Evolutionary conservation across 768 basidiomycete species (phyloP).

Genomic region (Termitomyces sp.): DNA sequence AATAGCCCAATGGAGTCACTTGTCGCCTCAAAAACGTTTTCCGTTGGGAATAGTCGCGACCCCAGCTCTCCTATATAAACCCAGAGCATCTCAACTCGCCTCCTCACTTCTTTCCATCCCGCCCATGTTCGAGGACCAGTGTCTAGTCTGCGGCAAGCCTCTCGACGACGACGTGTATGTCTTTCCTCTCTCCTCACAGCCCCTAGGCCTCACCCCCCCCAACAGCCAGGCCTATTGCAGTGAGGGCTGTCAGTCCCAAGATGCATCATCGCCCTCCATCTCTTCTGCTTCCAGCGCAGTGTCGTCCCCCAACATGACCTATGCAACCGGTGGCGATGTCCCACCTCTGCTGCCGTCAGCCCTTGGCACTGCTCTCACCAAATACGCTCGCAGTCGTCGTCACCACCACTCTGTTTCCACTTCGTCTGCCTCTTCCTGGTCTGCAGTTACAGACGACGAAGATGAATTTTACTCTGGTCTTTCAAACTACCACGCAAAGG

Average conservation of each 20-base stretch:
- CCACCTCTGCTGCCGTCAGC: constrained; percentile 63
- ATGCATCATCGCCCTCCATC: constrained; percentile 61
- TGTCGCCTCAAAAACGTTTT: constrained; percentile 28
- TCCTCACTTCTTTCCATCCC: constrained; percentile 7
- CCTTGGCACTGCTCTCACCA: constrained; percentile 49
- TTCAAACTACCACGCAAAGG: constrained; percentile 25
- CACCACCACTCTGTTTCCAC: constrained; percentile 54
- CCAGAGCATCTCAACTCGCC: constrained; percentile 5
- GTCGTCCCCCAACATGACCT: constrained; percentile 59
- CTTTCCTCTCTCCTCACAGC: constrained; percentile 11
- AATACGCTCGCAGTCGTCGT: constrained; percentile 34
- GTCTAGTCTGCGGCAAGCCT: constrained; percentile 65
- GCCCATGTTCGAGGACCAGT: constrained; percentile 75
- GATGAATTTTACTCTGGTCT: constrained; percentile 38
- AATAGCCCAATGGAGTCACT: constrained; percentile 25
- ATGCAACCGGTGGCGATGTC: constrained; percentile 51
- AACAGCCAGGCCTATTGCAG: constrained; percentile 65
- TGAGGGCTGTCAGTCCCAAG: constrained; percentile 57
- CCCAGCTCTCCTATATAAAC: constrained; percentile 30
- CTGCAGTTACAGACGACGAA: constrained; percentile 59
- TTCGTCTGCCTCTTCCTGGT: constrained; percentile 63
- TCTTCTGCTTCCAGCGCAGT: constrained; percentile 64
- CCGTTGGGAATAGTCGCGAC: constrained; percentile 31
- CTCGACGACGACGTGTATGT: constrained; percentile 58
- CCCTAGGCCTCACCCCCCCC: constrained; percentile 14